Evolutionary conservation across 148 eudicot species (phyloP).

Genomic region (Fagopyrum tataricum): DNA sequence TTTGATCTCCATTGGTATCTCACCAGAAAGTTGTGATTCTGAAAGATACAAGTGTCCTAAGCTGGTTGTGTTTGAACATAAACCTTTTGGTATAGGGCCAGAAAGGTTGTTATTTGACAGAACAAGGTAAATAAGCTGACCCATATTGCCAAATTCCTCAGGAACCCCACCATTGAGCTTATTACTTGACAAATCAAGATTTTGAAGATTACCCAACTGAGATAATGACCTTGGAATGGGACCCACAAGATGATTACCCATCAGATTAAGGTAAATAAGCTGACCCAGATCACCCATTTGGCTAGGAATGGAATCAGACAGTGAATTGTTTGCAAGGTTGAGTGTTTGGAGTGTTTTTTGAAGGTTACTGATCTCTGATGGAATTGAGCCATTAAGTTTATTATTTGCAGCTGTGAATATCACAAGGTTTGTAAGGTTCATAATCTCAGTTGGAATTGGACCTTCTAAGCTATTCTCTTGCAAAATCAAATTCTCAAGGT

Average conservation of each 20-base stretch:
- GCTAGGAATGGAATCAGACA: conserved; percentile 58
- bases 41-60: conserved; percentile 51
- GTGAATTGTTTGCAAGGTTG: conserved; percentile 68
- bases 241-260: conserved; percentile 76
- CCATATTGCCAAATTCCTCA: conserved; percentile 55
- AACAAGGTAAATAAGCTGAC: conserved; percentile 48
- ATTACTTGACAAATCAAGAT: conserved; percentile 69
- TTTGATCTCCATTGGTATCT: conserved; percentile 51
- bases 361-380: conserved; percentile 41
- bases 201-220: conserved; percentile 41
- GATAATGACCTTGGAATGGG: conserved; percentile 46
- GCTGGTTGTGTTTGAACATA: conserved; percentile 63
- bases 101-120: conserved; percentile 51
- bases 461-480: conserved; percentile 64
- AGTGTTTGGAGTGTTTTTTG: conserved; percentile 39
- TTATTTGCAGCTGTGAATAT: conserved; percentile 60
- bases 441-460: conserved; percentile 57
- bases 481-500: conserved; percentile 41
- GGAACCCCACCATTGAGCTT: conserved; percentile 68
- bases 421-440: conserved; percentile 45
- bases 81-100: conserved; percentile 47
- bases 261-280: conserved; percentile 60
- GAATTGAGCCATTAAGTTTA: conserved; percentile 56
- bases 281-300: conserved; percentile 54
- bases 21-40: conserved; percentile 55